Percentiles rank a stretch among this genome's conserved stretches.
Evolutionary conservation across 495 filamentous ascomycete species (phyloP).

Genomic region (Tuber borchii): DNA sequence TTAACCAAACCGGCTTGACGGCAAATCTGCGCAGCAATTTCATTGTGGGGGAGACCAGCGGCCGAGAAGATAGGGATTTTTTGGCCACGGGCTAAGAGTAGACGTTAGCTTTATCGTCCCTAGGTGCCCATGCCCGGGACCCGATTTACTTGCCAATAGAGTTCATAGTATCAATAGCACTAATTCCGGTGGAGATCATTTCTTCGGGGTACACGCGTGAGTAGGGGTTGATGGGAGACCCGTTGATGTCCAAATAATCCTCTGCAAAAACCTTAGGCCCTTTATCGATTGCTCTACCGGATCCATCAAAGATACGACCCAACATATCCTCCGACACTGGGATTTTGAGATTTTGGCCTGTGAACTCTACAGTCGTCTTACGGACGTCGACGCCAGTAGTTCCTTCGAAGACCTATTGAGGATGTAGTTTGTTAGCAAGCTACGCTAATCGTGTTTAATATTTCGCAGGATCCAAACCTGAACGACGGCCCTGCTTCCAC

Average conservation of each 20-base stretch:
- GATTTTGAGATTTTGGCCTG: slow-evolving; percentile 91
- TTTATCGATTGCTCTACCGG: slow-evolving; percentile 94
- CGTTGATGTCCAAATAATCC: slow-evolving; percentile 98
- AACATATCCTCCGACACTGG: slow-evolving; percentile 99
- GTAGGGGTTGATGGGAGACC: slow-evolving; percentile 97
- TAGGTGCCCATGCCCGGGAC: slow-evolving; percentile 8
- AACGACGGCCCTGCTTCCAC: slow-evolving; percentile 88
- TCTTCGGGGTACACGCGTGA: slow-evolving; percentile 97
- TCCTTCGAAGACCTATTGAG: slow-evolving; percentile 84
- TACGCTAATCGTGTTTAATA: neutral
- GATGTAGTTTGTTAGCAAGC: neutral
- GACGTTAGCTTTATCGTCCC: slow-evolving; percentile 5
- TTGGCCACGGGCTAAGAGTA: slow-evolving; percentile 69
- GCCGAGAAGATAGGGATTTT: slow-evolving; percentile 99
- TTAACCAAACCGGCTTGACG: slow-evolving; percentile 89
- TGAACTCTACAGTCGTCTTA: slow-evolving; percentile 98
- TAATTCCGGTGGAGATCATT: slow-evolving; percentile 99
- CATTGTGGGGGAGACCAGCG: slow-evolving; percentile 95
- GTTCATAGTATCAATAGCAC: slow-evolving; percentile 99
- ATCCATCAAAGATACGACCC: slow-evolving; percentile 97
- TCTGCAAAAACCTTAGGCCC: slow-evolving; percentile 97
- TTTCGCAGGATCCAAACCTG: slow-evolving; percentile 53
- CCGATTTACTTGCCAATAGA: slow-evolving; percentile 59
- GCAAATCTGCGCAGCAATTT: slow-evolving; percentile 97
- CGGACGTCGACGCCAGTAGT: slow-evolving; percentile 97